A percentile compares a stretch with the other conserved stretches of the same genome.
phyloP scores from a whole-genome alignment of 805 yeast species.

The Candida sphagnicola region DNA sequence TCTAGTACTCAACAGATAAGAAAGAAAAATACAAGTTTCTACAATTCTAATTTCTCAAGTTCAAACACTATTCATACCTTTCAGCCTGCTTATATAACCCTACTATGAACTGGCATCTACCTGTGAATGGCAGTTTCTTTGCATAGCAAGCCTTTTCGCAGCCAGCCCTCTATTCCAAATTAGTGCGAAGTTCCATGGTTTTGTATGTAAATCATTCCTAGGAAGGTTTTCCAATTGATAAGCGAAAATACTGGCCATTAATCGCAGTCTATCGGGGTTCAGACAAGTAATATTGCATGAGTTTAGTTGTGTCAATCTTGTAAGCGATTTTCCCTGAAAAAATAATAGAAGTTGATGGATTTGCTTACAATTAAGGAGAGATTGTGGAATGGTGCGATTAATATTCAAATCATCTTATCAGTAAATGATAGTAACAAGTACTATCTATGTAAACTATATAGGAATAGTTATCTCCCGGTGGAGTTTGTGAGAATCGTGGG shows the following conservation, averaged over 20 bases:
- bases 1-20: too few species aligned
- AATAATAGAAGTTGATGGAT: slow-evolving; percentile 1
- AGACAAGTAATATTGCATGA: not conserved
- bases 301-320: too few species aligned
- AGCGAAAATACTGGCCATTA: too few species aligned
- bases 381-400: slow-evolving; percentile 55
- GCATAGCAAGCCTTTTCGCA: not conserved
- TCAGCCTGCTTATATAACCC: too few species aligned
- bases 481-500: slow-evolving; percentile 31
- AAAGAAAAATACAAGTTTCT: too few species aligned
- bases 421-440: slow-evolving; percentile 15
- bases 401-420: slow-evolving; percentile 35
- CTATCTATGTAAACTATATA: slow-evolving; percentile 18
- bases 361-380: slow-evolving; percentile 25
- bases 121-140: not conserved
- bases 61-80: too few species aligned
- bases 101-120: too few species aligned
- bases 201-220: too few species aligned
- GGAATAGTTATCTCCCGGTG: slow-evolving; percentile 54
- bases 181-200: too few species aligned
- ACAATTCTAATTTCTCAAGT: too few species aligned
- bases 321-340: not conserved
- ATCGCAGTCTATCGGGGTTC: not conserved
- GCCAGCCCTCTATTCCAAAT: not conserved
- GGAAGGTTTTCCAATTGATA: too few species aligned